phyloP scores from a whole-genome alignment of 805 yeast species.

The Lipomyces mesembrius region DNA sequence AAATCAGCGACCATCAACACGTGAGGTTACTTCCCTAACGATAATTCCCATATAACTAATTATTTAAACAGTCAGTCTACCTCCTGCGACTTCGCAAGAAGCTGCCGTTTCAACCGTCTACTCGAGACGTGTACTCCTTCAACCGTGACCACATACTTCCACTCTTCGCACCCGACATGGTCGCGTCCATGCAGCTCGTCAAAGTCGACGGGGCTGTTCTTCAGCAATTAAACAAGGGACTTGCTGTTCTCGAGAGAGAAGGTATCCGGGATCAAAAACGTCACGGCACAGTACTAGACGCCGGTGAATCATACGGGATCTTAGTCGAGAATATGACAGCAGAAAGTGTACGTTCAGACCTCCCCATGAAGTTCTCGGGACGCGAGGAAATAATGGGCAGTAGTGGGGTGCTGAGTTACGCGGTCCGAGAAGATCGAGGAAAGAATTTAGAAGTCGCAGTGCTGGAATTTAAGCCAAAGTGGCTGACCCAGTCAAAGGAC shows the following conservation, averaged over 20 bases:
- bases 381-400: conserved; percentile 18
- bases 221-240: conserved; percentile 17
- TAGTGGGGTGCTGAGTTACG: conserved; percentile 13
- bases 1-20: conserved; percentile 9
- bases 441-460: conserved; percentile 16
- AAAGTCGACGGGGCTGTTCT: conserved; percentile 12
- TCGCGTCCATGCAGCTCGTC: conserved; percentile 21
- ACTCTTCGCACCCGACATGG: conserved; percentile 17
- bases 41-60: not conserved
- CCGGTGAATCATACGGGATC: conserved; percentile 24
- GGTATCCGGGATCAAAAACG: conserved; percentile 25
- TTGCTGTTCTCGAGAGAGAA: conserved; percentile 12
- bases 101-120: conserved; percentile 26
- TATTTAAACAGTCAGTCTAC: conserved; percentile 11
- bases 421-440: not conserved
- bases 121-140: conserved; percentile 22
- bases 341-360: not conserved
- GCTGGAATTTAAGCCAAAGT: conserved; percentile 64
- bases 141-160: conserved; percentile 18
- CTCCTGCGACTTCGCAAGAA: conserved; percentile 29
- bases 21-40: conserved; percentile 10
- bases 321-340: conserved; percentile 31
- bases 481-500: conserved; percentile 56
- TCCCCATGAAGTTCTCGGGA: conserved; percentile 9
- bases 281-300: conserved; percentile 25